A percentile compares a stretch with the other conserved stretches of the same genome.
phyloP scores from a whole-genome alignment of 2,329 filamentous ascomycete genomes.

The Cercospora sp. region DNA sequence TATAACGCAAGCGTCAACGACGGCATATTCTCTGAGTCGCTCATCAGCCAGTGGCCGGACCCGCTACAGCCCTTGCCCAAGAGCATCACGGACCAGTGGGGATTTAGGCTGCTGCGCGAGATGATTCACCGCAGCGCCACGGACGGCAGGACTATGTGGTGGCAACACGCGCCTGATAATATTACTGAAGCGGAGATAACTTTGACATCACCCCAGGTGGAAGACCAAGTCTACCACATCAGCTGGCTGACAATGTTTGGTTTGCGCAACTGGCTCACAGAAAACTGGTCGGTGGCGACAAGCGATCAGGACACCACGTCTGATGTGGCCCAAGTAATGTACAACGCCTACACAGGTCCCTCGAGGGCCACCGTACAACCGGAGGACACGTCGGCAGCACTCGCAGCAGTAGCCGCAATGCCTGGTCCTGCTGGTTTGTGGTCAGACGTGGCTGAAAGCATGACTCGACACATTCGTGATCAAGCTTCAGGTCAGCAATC shows the following conservation, averaged over 20 bases:
- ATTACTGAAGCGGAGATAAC: neutral
- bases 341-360: constrained; percentile 1
- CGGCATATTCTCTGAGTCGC: constrained; percentile 13
- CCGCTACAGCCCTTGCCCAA: neutral
- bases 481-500: neutral
- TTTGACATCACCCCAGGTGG: neutral
- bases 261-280: neutral
- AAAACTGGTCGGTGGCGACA: neutral
- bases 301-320: neutral
- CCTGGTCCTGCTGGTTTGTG: constrained; percentile 3
- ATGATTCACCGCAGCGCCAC: neutral
- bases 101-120: neutral
- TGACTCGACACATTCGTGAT: constrained; percentile 14
- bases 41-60: constrained; percentile 16
- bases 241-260: neutral
- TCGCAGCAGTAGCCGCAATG: neutral
- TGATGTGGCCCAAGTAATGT: neutral
- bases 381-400: too few relatives aligned
- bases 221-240: neutral
- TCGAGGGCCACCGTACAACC: neutral
- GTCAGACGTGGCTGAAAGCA: constrained; percentile 15
- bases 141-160: neutral
- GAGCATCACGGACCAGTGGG: neutral
- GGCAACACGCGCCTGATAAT: neutral
- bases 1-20: constrained; percentile 7